Base-by-base conservation (phyloP, 2,329 filamentous ascomycete genomes). In the Arthrobotrys sphaeroides region DNA sequence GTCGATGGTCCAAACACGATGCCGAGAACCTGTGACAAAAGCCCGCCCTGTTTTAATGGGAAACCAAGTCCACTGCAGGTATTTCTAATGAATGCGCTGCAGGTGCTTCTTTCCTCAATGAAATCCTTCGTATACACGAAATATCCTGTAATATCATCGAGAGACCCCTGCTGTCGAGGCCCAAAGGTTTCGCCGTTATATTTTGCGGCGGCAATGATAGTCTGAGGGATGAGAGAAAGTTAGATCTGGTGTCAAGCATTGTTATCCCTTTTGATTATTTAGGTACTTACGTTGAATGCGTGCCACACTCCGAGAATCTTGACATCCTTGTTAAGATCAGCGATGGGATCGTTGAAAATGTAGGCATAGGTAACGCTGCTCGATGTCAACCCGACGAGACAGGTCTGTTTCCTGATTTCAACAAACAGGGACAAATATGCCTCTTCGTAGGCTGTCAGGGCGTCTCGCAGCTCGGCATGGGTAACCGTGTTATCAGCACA, bases 211-310 rank as follows among this genome's bases (percentile, higher is more conserved):
- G 24, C 26, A 55, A 55, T 12, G 4, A 33, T 28, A 36, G 5
- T 55, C 49, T 55, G n/a, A 13, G 12, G n/a, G 12, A 3, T 6
- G 2, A 40, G 2, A 13, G 5, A 16, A 6, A 9, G 6, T 55
- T 36, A 33, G 26, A 16, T 5, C 10, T 31, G 4, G 28, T 18
- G 47, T 26, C 28, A 6, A n/a, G n/a, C n/a, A n/a, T n/a, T n/a
- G n/a, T n/a, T n/a, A n/a, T n/a, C n/a, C n/a, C n/a, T n/a, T n/a
- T n/a, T n/a, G n/a, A n/a, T n/a, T n/a, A n/a, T n/a, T n/a, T n/a
- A n/a, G 16, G 10, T 47, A 51, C 49, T n/a, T 10, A 55, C 49
- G n/a, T 55, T 55, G n/a, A 55, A 55, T 36, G 49, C 49, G 20
- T 55, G 22, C 26, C 36, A 12, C 3, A 55, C 49, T 36, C 49